Evolutionary conservation across 768 basidiomycete genomes (phyloP), one percentile per base, ranked within the genome.

Genomic region (Boletus pseudopeckii): DNA sequence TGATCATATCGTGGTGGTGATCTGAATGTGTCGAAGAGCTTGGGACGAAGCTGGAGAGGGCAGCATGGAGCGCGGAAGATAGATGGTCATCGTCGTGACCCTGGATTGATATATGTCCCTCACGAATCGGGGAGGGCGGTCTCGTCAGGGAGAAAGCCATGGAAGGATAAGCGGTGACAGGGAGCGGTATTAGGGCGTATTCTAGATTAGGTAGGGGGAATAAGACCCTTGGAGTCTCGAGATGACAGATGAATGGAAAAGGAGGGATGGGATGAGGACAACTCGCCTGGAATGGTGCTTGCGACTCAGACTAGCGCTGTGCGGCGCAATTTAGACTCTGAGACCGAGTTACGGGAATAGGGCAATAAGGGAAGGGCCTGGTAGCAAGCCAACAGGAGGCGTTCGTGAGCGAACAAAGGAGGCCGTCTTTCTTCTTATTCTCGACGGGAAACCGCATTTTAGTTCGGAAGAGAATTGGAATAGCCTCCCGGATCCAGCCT

Each of bases 1-100:
- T 74, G 54, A 57, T 66, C 72, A 77, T 78, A 51, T 78, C 77
- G 68, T 60, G 68, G 50, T 66, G 60, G 52, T 60, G 61, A 36
- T 61, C 59, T 1, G 57, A 57, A 40, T 61, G 58, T 1, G 53
- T 50, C n/a, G 65, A 63, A 1, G 66, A 56, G 45, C 62, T 40
- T 49, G 59, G 55, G 41, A 53, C 45, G 41, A 72, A 59, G 56
- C 64, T 64, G 42, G 69, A 65, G 41, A 75, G 60, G 24, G 74
- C 70, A 58, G 74, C 71, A 65, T 73, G 73, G 48, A 75, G 72
- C 33, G 72, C 70, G 58, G 72, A 62, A 45, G 70, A 63, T 14
- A 72, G 64, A 52, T 64, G 59, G 54, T 75, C 74, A 9, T 71
- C 72, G 45, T 69, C 71, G 1, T 59, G 64, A 50, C 47, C 60